Percentiles rank a stretch among this genome's conserved stretches.
Conservation (phyloP, 208 protist genomes). For the Porcisia deanei region DNA sequence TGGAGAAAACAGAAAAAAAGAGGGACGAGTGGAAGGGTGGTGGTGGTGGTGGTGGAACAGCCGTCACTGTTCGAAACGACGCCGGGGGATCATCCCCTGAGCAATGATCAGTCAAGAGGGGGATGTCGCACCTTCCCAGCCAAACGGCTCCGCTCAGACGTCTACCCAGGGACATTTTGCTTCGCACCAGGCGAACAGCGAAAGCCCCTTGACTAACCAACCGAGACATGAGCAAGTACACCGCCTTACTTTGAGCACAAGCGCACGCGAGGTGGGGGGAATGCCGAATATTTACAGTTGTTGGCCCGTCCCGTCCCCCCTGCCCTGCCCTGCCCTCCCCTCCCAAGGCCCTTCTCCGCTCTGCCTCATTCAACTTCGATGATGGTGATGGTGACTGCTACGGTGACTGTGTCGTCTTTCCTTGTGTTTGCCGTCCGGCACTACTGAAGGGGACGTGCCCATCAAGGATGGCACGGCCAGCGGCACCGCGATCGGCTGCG, state of each 20-base stretch:
- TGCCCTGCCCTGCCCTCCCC: background rate
- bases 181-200: background rate
- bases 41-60: too few species aligned
- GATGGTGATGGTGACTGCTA: constrained; percentile 6
- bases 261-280: background rate
- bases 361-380: background rate
- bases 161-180: background rate
- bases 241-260: too few species aligned
- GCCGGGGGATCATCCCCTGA: too few species aligned
- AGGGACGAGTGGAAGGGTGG: too few species aligned
- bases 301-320: background rate
- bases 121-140: background rate
- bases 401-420: background rate
- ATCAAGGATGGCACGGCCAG: constrained; percentile 27
- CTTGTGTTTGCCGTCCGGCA: background rate
- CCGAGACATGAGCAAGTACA: background rate
- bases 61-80: too few species aligned
- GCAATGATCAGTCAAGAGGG: background rate
- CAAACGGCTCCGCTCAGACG: background rate
- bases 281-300: background rate
- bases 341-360: background rate
- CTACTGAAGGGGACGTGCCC: background rate
- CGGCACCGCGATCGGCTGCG: constrained; percentile 14
- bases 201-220: background rate
- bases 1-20: too few species aligned